Evolutionary conservation across 1,139 yeast genomes (phyloP).

Genomic region (Suhomyces bokatorum): DNA sequence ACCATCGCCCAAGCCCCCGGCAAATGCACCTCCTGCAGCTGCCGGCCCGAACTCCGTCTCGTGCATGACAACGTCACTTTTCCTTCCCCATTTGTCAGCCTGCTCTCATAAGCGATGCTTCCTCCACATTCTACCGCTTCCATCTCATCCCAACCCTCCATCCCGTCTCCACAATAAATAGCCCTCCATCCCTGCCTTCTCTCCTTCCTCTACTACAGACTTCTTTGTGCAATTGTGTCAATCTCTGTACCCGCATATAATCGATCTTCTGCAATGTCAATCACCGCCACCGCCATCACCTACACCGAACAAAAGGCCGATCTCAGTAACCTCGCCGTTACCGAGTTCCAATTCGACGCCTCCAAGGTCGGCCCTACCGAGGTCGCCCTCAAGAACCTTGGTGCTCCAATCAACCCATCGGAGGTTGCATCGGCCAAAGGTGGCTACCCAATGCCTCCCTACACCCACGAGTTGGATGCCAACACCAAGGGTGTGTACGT

Average conservation of each 20-base stretch:
- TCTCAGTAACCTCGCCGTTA: slow-evolving; percentile 15
- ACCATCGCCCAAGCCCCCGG: not conserved
- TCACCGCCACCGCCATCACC: slow-evolving; percentile 28
- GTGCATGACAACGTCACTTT: not conserved
- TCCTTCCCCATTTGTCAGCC: too few relatives aligned
- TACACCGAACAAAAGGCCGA: slow-evolving; percentile 22
- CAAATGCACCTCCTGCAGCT: not conserved
- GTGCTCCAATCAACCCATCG: slow-evolving; percentile 37
- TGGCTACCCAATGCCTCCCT: slow-evolving; percentile 42
- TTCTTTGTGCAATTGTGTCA: not conserved
- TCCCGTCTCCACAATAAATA: too few relatives aligned
- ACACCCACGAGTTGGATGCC: slow-evolving; percentile 29
- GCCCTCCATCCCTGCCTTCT: too few relatives aligned
- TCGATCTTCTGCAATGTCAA: slow-evolving; percentile 4
- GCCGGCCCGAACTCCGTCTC: not conserved
- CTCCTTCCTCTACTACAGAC: too few relatives aligned
- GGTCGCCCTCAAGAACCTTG: slow-evolving; percentile 20
- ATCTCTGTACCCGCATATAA: not conserved
- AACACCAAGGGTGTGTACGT: slow-evolving; percentile 33
- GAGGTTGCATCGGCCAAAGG: slow-evolving; percentile 46
- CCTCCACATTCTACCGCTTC: not conserved
- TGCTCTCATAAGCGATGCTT: not conserved
- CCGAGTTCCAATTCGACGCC: slow-evolving; percentile 14
- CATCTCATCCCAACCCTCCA: not conserved
- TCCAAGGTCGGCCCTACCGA: slow-evolving; percentile 16